phyloP scores from a whole-genome alignment of 2,329 filamentous ascomycete genomes.

The Diaporthe australafricana region DNA sequence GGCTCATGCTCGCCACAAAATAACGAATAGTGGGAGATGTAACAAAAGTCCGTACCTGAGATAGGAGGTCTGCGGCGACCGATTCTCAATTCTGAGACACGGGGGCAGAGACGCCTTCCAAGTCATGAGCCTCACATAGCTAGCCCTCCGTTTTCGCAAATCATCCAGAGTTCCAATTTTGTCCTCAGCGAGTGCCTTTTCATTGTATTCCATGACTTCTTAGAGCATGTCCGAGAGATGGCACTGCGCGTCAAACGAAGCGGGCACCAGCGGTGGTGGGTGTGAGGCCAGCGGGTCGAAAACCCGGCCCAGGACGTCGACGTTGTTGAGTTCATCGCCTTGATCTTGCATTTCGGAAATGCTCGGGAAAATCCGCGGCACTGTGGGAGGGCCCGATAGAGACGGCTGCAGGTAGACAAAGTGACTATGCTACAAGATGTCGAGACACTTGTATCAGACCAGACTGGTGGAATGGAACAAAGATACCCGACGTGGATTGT shows the following conservation, averaged over 20 bases:
- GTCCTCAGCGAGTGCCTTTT: not conserved
- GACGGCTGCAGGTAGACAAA: conserved; percentile 14
- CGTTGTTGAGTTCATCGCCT: not conserved
- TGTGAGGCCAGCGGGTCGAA: not conserved
- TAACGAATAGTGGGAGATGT: not conserved
- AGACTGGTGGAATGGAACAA: not conserved
- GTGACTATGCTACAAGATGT: not conserved
- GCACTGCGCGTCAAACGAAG: not conserved
- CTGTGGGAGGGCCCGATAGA: not conserved
- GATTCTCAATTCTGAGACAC: not conserved
- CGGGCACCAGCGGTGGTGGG: not conserved
- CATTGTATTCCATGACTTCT: not conserved
- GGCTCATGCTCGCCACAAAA: not conserved
- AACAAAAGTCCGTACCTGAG: not conserved
- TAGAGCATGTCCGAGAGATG: not conserved
- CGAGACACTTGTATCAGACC: not conserved
- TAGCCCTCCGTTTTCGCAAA: not conserved
- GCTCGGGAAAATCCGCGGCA: not conserved
- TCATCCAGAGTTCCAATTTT: not conserved
- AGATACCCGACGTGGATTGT: not conserved
- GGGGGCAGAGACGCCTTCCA: not conserved
- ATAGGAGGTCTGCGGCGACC: conserved; percentile 3
- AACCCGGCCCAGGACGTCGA: not conserved
- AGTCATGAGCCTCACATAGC: not conserved
- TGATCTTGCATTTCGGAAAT: not conserved